These are phyloP conservation scores for Oxytropis ochrocephala DNA, from an alignment of 306 rosid genomes.

Conservation along the genomic window DNA sequence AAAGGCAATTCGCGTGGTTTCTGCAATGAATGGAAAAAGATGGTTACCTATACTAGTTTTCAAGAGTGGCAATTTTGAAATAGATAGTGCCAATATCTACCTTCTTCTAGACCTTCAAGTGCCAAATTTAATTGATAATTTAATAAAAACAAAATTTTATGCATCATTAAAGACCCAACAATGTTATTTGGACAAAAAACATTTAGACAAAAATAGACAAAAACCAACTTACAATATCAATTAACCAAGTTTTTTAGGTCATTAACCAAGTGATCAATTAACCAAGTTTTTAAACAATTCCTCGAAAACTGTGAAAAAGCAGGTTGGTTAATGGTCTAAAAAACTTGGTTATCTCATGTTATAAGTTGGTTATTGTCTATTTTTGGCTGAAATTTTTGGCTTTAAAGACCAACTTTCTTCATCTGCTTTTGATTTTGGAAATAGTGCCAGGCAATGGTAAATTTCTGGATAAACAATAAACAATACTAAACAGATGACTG, in stretches of 20 bases:
- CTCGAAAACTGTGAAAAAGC: too few species aligned
- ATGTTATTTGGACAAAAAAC: too few species aligned
- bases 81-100: constrained; percentile 32
- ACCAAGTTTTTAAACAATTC: too few species aligned
- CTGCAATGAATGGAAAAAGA: constrained; percentile 37
- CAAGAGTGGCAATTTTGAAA: neutral
- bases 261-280: too few species aligned
- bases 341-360: too few species aligned
- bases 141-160: constrained; percentile 55
- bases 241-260: too few species aligned
- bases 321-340: too few species aligned
- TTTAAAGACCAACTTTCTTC: constrained; percentile 91
- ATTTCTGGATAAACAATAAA: constrained; percentile 72
- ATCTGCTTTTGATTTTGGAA: constrained; percentile 80
- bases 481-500: constrained; percentile 24
- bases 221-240: too few species aligned
- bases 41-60: constrained; percentile 18
- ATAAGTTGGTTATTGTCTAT: too few species aligned
- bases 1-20: constrained; percentile 33
- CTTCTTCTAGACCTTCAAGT: constrained; percentile 85
- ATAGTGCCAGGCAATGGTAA: constrained; percentile 70
- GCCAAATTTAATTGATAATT: constrained; percentile 52
- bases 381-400: too few species aligned
- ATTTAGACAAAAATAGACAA: too few species aligned
- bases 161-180: constrained; percentile 57